Evolutionary conservation across 2,329 filamentous ascomycete genomes (phyloP).

Genomic region (Colletotrichum zoysiae): DNA sequence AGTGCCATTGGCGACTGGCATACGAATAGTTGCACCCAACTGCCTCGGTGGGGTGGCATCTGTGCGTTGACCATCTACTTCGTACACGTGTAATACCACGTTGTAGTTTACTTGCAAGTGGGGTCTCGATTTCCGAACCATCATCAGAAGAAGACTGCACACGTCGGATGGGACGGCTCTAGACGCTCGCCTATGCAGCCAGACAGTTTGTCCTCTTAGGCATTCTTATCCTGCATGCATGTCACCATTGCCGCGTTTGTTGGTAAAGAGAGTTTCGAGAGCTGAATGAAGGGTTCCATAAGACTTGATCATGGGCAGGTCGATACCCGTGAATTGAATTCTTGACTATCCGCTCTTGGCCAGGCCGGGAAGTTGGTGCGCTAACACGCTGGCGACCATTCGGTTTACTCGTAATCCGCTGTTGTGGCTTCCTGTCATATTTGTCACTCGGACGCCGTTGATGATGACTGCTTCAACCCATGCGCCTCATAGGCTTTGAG

Average conservation of each 20-base stretch:
- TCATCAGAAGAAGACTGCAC: conserved; percentile 9
- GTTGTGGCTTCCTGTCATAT: conserved; percentile 13
- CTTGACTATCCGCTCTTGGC: neutral
- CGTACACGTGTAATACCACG: neutral
- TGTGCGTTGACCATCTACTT: conserved; percentile 17
- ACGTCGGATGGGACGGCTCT: conserved; percentile 2
- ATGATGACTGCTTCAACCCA: conserved; percentile 5
- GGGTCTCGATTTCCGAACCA: conserved; percentile 18
- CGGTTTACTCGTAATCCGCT: neutral
- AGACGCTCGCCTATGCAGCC: neutral
- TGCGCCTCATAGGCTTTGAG: conserved; percentile 12
- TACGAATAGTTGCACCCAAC: conserved; percentile 33
- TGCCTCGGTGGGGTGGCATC: conserved; percentile 18
- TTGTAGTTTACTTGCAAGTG: conserved; percentile 3
- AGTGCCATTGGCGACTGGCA: conserved; percentile 19
- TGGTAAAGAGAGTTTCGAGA: neutral
- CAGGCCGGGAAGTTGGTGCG: neutral
- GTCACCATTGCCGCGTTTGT: neutral
- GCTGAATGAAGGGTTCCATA: conserved; percentile 1
- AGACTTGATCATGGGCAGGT: conserved; percentile 3
- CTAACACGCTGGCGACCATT: conserved; percentile 6
- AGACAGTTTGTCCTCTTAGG: neutral
- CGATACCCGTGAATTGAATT: neutral
- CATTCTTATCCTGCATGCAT: neutral
- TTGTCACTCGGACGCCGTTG: conserved; percentile 7